Percentiles rank a stretch among this genome's conserved stretches.
Conservation (phyloP, 768 basidiomycete genomes). For the Suillus decipiens region DNA sequence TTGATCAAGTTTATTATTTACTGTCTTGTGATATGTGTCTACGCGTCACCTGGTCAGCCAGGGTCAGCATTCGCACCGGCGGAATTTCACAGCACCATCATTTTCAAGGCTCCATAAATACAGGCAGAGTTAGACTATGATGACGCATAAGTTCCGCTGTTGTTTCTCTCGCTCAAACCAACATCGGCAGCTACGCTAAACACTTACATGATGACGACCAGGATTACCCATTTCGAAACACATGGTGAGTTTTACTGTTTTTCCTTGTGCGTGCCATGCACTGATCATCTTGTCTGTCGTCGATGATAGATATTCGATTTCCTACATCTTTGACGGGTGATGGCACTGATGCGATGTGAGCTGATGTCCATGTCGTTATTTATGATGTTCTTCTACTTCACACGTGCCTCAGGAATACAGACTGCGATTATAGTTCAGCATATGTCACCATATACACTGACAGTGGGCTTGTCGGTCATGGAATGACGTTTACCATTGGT, state of each 20-base stretch:
- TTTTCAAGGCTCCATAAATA: background rate
- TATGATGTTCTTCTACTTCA: background rate
- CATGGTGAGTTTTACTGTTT: conserved; percentile 46
- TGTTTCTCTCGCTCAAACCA: background rate
- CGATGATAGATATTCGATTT: conserved; percentile 76
- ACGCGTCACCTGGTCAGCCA: background rate
- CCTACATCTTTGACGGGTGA: conserved; percentile 90
- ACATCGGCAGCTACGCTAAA: background rate
- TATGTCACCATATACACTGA: conserved; percentile 77
- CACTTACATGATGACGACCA: conserved; percentile 30
- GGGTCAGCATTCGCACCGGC: background rate
- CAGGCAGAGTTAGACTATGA: background rate
- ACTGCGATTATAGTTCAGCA: conserved; percentile 95
- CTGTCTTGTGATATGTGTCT: background rate
- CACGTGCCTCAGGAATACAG: conserved; percentile 69
- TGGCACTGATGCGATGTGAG: conserved; percentile 91
- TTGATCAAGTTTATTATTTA: background rate
- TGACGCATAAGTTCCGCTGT: background rate
- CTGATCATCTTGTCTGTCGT: conserved; percentile 3
- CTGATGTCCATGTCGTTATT: conserved; percentile 7
- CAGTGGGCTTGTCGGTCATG: conserved; percentile 80
- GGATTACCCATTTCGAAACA: conserved; percentile 57
- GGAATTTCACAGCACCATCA: background rate
- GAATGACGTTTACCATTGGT: conserved; percentile 94
- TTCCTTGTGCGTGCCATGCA: background rate